A percentile compares a stretch with the other conserved stretches of the same genome.
Evolutionary conservation across 176 grass and related monocot species (phyloP).

Genomic region (Ampelocalamus luodianensis): DNA sequence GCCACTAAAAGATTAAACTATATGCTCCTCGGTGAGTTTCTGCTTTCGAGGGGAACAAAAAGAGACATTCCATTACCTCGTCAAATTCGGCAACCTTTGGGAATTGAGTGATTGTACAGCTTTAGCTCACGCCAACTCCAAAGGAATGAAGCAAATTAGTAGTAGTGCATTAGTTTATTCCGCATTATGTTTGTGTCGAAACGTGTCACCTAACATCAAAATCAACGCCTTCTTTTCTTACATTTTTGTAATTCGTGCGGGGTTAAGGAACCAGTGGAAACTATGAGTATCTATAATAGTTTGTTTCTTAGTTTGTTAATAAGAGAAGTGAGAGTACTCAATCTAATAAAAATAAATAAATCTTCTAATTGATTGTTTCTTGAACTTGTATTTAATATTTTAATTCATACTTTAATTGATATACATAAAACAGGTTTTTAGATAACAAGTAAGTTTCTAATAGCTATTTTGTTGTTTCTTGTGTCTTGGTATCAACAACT

Average conservation of each 20-base stretch:
- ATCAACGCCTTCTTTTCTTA: not conserved
- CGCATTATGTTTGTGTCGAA: not conserved
- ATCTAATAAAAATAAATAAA: too few species aligned
- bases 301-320: too few species aligned
- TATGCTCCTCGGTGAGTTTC: not conserved
- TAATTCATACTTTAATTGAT: too few species aligned
- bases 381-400: too few species aligned
- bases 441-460: too few species aligned
- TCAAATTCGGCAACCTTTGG: conserved; percentile 37
- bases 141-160: conserved; percentile 4
- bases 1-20: conserved; percentile 33
- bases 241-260: not conserved
- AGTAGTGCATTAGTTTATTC: not conserved
- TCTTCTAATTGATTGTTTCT: too few species aligned
- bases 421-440: too few species aligned
- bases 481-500: too few species aligned
- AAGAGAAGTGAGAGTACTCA: too few species aligned
- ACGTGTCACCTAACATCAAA: not conserved
- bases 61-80: conserved; percentile 27
- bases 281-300: too few species aligned
- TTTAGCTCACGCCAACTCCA: not conserved
- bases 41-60: conserved; percentile 38
- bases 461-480: too few species aligned
- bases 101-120: conserved; percentile 32
- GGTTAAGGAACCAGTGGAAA: not conserved